These are phyloP conservation scores for Actinidia polygama DNA, from an alignment of 179 eudicot species.

Conservation along the genomic window DNA sequence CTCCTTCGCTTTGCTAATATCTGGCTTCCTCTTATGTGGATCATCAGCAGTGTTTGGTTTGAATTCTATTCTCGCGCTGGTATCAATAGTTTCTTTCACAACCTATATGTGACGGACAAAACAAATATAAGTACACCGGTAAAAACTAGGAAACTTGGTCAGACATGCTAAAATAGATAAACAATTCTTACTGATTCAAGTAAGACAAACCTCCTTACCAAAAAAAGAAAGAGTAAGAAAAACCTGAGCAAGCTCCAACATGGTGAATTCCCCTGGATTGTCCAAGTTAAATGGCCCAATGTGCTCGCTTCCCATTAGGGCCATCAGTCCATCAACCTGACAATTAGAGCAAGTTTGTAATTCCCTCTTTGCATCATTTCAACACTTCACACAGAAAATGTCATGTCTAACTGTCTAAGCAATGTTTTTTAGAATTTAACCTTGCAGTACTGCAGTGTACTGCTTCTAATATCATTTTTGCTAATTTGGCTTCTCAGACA, in stretches of 20 bases:
- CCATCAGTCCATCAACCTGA: conserved; percentile 74
- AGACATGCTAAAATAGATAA: neutral
- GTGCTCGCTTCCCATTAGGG: conserved; percentile 79
- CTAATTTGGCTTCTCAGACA: no score
- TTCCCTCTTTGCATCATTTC: neutral
- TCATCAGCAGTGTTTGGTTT: conserved; percentile 73
- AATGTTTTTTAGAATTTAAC: neutral
- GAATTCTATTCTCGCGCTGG: conserved; percentile 73
- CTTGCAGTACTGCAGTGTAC: neutral
- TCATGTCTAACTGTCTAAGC: neutral
- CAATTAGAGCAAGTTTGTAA: conserved; percentile 1
- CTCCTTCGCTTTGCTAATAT: conserved; percentile 75
- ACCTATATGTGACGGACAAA: conserved; percentile 38
- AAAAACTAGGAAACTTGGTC: neutral
- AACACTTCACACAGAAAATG: neutral
- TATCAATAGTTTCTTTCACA: conserved; percentile 71
- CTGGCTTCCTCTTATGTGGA: conserved; percentile 86
- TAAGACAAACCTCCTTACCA: conserved; percentile 43
- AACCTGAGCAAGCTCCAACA: conserved; percentile 83
- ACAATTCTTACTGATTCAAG: neutral
- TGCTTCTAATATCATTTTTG: neutral
- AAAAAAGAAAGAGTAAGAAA: no score
- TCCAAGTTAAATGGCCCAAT: conserved; percentile 78
- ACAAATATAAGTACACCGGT: neutral
- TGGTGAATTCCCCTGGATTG: conserved; percentile 80